A percentile compares a stretch with the other conserved stretches of the same genome.
These are phyloP conservation scores for Rhizoctonia solani DNA, from an alignment of 1,284 basidiomycete species.

Conservation along the genomic window DNA sequence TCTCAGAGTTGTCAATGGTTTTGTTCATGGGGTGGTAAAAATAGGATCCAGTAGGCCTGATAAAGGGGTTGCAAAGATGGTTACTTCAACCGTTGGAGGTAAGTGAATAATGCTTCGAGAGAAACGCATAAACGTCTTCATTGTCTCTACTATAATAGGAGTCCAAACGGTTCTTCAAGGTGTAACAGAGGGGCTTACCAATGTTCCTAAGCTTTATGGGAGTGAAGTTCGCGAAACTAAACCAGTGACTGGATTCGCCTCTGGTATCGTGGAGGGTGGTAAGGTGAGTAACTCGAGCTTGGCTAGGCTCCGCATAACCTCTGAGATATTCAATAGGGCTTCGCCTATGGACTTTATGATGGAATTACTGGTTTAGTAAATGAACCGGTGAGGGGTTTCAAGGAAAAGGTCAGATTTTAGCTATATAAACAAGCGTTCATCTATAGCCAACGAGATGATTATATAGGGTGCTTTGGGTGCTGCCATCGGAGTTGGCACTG, in stretches of 20 bases:
- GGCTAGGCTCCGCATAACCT: not conserved
- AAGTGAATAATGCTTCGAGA: not conserved
- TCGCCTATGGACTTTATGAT: not conserved
- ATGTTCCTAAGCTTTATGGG: constrained; percentile 1
- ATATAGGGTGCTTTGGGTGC: constrained; percentile 49
- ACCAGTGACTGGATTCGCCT: not conserved
- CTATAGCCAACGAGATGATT: not conserved
- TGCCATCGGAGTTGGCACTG: constrained; percentile 54
- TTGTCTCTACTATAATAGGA: not conserved
- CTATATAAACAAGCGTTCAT: not conserved
- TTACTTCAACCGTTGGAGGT: constrained; percentile 49
- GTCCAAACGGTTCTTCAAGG: constrained; percentile 8
- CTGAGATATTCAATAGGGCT: not conserved
- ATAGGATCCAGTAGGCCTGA: constrained; percentile 41
- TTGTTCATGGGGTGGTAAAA: constrained; percentile 1
- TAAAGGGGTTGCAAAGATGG: constrained; percentile 53
- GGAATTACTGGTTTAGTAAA: not conserved
- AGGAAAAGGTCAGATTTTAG: not conserved
- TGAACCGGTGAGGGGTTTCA: constrained; percentile 1
- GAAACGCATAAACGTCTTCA: not conserved
- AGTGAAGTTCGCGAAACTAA: not conserved
- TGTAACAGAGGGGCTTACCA: not conserved
- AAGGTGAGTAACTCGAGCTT: not conserved
- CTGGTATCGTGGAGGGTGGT: not conserved
- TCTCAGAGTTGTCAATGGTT: not conserved